These are phyloP conservation scores for Aureobasidium mangrovei DNA, from an alignment of 2,329 filamentous ascomycete species.

Conservation along the genomic window DNA sequence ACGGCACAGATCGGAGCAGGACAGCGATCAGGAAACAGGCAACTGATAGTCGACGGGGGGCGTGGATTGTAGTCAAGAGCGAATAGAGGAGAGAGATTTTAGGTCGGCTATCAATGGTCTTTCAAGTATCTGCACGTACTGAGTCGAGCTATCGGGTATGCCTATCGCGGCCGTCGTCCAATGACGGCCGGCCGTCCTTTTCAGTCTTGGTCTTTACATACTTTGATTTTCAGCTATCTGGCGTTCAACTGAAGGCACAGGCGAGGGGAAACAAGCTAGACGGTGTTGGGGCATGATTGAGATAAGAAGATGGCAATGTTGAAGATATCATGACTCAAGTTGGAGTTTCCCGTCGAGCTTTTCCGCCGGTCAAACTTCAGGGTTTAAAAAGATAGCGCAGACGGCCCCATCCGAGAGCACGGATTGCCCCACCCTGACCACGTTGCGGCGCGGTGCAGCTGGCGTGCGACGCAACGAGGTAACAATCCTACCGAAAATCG, in stretches of 20 bases:
- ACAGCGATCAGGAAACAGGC: neutral
- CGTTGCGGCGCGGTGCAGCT: neutral
- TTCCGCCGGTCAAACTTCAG: conserved; percentile 6
- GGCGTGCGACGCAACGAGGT: conserved; percentile 3
- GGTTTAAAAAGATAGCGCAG: neutral
- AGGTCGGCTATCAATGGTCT: neutral
- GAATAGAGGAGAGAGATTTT: neutral
- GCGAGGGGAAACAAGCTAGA: neutral
- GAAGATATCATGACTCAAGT: conserved; percentile 6
- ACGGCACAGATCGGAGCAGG: neutral
- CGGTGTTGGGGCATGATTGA: neutral
- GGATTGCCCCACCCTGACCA: neutral
- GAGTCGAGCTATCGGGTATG: neutral
- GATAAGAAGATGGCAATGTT: neutral
- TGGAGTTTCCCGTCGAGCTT: neutral
- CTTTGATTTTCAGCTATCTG: no score
- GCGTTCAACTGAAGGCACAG: neutral
- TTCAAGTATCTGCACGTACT: neutral
- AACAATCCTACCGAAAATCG: conserved; percentile 9
- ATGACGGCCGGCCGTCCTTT: neutral
- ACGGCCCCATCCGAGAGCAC: neutral
- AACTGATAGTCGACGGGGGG: neutral
- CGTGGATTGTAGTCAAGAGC: neutral
- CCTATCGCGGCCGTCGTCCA: neutral
- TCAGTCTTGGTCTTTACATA: neutral